A percentile compares a stretch with the other conserved stretches of the same genome.
These are phyloP conservation scores for Globisporangium mamillatum DNA, from an alignment of 352 stramenopile genomes.

Conservation along the genomic window DNA sequence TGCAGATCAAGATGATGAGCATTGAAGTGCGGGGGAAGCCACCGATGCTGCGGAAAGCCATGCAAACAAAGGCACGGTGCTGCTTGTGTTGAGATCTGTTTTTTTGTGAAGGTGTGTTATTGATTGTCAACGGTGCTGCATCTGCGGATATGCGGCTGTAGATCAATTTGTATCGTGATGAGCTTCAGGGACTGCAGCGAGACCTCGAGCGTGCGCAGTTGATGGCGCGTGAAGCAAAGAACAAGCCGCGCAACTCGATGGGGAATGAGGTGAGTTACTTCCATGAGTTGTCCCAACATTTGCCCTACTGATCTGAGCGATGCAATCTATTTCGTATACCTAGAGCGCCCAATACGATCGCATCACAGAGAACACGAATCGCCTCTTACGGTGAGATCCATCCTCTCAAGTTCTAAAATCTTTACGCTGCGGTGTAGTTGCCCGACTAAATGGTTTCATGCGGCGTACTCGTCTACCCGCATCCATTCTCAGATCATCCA, in stretches of 20 bases:
- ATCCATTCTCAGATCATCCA: constrained; percentile 40
- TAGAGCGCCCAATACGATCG: constrained; percentile 70
- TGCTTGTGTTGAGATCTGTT: background rate
- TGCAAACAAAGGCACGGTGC: constrained; percentile 58
- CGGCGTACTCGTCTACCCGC: background rate
- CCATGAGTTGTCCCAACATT: background rate
- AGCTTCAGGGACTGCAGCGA: constrained; percentile 61
- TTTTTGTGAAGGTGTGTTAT: background rate
- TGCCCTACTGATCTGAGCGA: background rate
- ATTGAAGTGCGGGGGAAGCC: constrained; percentile 66
- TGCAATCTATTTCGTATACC: background rate
- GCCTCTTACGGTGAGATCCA: constrained; percentile 40
- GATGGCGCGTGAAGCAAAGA: constrained; percentile 52
- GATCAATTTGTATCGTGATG: constrained; percentile 70
- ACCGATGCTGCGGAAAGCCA: constrained; percentile 57
- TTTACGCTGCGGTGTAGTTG: background rate
- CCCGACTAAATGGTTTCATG: background rate
- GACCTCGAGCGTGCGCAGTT: constrained; percentile 72
- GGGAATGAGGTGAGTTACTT: constrained; percentile 28
- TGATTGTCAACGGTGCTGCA: background rate
- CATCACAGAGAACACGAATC: constrained; percentile 62
- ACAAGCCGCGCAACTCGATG: constrained; percentile 18
- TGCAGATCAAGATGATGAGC: constrained; percentile 78
- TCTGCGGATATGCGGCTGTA: constrained; percentile 12
- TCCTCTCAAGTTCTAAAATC: too few relatives aligned